Base-by-base conservation (phyloP, 768 basidiomycete genomes). In the Leucosporidium scottii region DNA sequence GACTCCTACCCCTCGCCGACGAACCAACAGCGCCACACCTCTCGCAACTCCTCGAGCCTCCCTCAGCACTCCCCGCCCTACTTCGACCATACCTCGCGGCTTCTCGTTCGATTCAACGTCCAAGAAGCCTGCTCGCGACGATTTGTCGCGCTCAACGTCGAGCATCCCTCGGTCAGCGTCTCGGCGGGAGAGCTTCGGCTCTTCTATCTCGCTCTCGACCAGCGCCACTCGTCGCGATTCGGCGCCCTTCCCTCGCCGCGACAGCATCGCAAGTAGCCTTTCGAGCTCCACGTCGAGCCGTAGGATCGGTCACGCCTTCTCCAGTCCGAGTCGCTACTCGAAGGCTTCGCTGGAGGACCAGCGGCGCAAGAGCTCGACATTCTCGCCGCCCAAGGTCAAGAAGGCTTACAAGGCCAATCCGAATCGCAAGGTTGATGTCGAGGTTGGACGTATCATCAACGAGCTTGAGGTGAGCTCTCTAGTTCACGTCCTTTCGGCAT, bases 371-470 rank as follows among this genome's bases (percentile, higher is more conserved):
- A 36, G 62, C 48, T 55, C n/a, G 23, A 55, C 50, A 12, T 47
- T 31, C 12, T 64, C 56, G 2, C 59, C 58, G n/a, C 48, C 54
- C 55, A 39, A 1, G 54, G 53, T 28, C 21, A 62, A 84, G 77
- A 89, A 86, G 76, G 83, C 84, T 20, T 97, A 96, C 71, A 80
- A 92, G 51, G 85, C 93, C 4, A 86, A 96, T 77, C 88, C 90
- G n/a, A 87, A 89, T 79, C 91, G 84, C 79, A 90, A 91, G 76
- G 83, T 97, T 8, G 93, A 97, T 75, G 85, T 94, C 49, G 92
- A 91, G 10, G 90, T 97, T 59, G 93, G 91, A 25, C 87, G 89
- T 73, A 89, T 97, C 59, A 85, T 97, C 71, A 96, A 96, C 79
- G 85, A 86, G 71, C 84, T 97, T 25, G 86, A 88, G 23, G 87